Base-by-base conservation (phyloP, 176 grass and related monocot species). In the Musa schizocarpa region DNA sequence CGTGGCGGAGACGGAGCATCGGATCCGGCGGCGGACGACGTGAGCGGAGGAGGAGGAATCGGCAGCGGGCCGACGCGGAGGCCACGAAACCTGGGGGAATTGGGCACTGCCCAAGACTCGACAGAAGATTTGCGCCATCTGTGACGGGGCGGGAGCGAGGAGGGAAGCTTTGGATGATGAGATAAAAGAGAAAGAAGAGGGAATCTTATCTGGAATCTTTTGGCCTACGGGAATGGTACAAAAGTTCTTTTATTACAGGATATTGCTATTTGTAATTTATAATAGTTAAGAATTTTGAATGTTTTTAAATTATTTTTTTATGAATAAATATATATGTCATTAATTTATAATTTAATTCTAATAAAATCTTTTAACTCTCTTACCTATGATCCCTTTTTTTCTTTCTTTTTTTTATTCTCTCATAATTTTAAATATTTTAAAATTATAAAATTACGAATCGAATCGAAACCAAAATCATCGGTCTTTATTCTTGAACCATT, bases 1-100 rank as follows among this genome's bases (percentile, higher is more conserved):
- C 22, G 88, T 64, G 13, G 86, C n/a, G 74, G 63, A 29, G 79
- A 84, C 12, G 55, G 48, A 24, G 83, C 71, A 68, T 54, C 74
- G 61, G 50, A 52, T 58, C 63, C 20, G 6, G 73, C 12, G 11
- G 77, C 12, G 67, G 73, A 52, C 77, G 71, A 49, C 10, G 11
- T 59, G 49, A 22, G 26, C 52, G n/a, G 73, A 68, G 29, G 61
- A 51, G 61, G 17, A 2, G 7, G 43, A 43, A 43, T 43, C 3
- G 51, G 76, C 9, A 12, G 16, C 6, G 74, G 29, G 29, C 10
- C 43, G 20, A 50, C 10, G n/a, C 8, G 16, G 23, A 24, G 25
- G 64, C 2, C 29, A 57, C 21, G 53, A 23, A 52, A 20, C 24
- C n/a, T n/a, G 52, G 13, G 13, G 52, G 26, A 53, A 53, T 24